Base-by-base conservation (phyloP, 148 eudicot genomes). In the Hydrangea macrophylla region DNA sequence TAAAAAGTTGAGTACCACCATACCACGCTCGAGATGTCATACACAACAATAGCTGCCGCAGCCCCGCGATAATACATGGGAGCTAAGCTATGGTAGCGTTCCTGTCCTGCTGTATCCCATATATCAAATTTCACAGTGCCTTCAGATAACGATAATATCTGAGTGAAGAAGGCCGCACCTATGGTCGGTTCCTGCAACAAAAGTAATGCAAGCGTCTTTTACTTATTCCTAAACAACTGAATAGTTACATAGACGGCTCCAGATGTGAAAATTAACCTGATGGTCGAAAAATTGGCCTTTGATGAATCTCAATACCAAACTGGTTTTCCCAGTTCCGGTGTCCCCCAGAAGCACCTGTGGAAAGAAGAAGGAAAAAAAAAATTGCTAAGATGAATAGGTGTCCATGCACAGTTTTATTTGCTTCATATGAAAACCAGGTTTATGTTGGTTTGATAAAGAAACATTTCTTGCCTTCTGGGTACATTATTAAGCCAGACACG, bases 51-150 rank as follows among this genome's bases (percentile, higher is more conserved):
- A 40, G 84, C 80, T 50, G 80, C 84, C 31, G 87, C 81, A 1
- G 87, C 87, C 32, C 79, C 76, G 24, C 87, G 80, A 58, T 83
- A 83, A 53, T 83, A 83, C 84, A 83, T 83, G 13, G 87, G 87
- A 70, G 87, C 80, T 73, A 83, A 78, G 72, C 87, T 80, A 62
- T 75, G 85, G 63, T 81, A 81, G 23, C 85, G 77, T 62, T 81
- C 85, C 60, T 81, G 85, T 32, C 85, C 85, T 35, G 85, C 85
- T 8, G 85, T 81, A 68, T 81, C 85, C 85, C 85, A 81, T 64
- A 81, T 68, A 55, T 81, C 85, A 39, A 81, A 75, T 56, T 81
- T 81, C 57, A 81, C 82, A 22, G 82, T 81, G 3, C 79, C 82
- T 61, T 81, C 85, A 23, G 78, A 48, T 35, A 81, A 35, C 9